phyloP scores from a whole-genome alignment of 1,284 basidiomycete genomes.

The Irpex sp. region DNA sequence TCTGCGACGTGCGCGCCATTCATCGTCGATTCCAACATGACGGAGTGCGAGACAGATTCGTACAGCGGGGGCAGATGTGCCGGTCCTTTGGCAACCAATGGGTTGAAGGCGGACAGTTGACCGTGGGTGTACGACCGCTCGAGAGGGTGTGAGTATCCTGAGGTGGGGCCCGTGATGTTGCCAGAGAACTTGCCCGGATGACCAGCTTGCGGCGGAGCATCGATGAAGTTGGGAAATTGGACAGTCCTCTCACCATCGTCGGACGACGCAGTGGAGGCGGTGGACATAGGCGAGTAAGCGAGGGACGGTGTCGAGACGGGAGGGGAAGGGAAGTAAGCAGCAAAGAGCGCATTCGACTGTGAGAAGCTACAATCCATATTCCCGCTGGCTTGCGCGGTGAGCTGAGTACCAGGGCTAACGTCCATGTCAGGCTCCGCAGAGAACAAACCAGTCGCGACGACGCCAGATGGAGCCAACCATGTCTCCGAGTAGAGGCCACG shows the following conservation, averaged over 20 bases:
- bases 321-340: constrained; percentile 20
- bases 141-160: background rate
- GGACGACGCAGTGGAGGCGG: constrained; percentile 24
- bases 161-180: background rate
- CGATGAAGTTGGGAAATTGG: constrained; percentile 24
- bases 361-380: background rate
- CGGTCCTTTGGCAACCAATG: background rate
- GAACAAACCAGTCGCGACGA: background rate
- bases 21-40: constrained; percentile 5
- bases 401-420: background rate
- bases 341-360: background rate
- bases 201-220: background rate
- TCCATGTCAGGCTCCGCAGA: constrained; percentile 9
- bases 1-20: background rate
- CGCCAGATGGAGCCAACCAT: background rate
- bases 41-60: constrained; percentile 11
- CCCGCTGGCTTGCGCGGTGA: background rate
- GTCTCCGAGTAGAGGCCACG: background rate
- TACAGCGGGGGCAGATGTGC: constrained; percentile 4
- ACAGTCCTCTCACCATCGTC: constrained; percentile 31
- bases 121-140: background rate
- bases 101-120: constrained; percentile 5
- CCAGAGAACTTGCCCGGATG: background rate
- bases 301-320: constrained; percentile 25
- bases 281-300: constrained; percentile 28